These are phyloP conservation scores for Corchorus olitorius DNA, from an alignment of 345 rosid species.

Conservation along the genomic window DNA sequence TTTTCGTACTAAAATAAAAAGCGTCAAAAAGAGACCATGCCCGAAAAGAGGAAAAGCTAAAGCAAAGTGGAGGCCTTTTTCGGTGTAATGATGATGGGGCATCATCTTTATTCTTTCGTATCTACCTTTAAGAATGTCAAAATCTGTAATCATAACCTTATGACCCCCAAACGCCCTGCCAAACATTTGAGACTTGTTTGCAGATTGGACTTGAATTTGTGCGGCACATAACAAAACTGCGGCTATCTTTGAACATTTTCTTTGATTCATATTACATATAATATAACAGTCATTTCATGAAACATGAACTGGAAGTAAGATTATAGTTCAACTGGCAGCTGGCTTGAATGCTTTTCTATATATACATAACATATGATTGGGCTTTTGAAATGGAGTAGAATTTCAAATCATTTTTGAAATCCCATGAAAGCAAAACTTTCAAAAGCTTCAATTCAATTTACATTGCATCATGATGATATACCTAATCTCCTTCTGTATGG, in stretches of 20 bases:
- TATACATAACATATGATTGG: background rate
- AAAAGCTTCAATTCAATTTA: no score
- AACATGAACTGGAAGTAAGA: background rate
- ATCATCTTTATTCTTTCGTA: background rate
- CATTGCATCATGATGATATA: no score
- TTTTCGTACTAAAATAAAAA: background rate
- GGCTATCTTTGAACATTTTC: background rate
- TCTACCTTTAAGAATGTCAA: slow-evolving; percentile 18
- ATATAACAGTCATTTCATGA: background rate
- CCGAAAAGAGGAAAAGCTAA: background rate
- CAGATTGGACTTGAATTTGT: background rate
- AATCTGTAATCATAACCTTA: slow-evolving; percentile 1
- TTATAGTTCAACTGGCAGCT: background rate
- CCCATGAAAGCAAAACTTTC: no score
- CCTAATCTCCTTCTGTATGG: background rate
- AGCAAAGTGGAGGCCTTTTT: background rate
- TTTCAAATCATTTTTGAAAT: no score
- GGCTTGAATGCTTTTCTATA: background rate
- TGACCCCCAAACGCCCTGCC: background rate
- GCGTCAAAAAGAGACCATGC: background rate
- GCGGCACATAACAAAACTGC: background rate
- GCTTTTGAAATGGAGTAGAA: background rate
- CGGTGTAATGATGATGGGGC: slow-evolving; percentile 1
- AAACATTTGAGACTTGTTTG: background rate
- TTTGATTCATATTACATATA: background rate